Conservation (phyloP, 179 eudicot species). For the Silene coronaria region DNA sequence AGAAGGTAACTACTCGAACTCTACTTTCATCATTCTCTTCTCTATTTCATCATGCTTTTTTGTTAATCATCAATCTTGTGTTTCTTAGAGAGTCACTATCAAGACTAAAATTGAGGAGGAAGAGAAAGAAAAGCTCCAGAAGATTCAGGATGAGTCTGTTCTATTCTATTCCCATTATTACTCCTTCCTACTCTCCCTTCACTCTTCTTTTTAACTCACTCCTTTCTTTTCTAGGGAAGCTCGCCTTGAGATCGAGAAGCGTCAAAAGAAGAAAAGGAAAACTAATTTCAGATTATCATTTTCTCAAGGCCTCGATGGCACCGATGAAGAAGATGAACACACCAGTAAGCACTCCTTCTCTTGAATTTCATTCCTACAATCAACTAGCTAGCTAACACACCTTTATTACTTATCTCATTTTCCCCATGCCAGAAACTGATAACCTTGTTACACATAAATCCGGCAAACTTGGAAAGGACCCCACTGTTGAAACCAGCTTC, state of each 20-base stretch:
- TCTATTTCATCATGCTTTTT: background rate
- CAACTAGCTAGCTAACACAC: no score
- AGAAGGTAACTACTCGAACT: slow-evolving; percentile 67
- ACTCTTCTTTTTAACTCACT: no score
- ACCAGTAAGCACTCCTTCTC: no score
- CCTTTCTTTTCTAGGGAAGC: no score
- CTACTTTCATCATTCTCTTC: no score
- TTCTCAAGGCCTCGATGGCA: slow-evolving; percentile 64
- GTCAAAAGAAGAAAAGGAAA: slow-evolving; percentile 71
- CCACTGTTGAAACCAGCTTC: slow-evolving; percentile 93
- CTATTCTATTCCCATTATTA: no score
- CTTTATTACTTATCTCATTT: background rate
- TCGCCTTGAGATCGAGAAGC: slow-evolving; percentile 74
- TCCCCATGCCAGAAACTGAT: slow-evolving; percentile 30
- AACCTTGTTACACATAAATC: slow-evolving; percentile 38
- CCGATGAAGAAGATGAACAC: slow-evolving; percentile 63
- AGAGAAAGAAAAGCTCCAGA: slow-evolving; percentile 90
- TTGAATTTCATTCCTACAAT: no score
- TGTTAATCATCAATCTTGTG: background rate
- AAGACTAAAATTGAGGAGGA: slow-evolving; percentile 87
- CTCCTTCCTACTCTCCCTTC: no score
- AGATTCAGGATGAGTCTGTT: slow-evolving; percentile 71
- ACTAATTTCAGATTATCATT: slow-evolving; percentile 69
- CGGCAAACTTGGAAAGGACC: slow-evolving; percentile 84
- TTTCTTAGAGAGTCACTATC: slow-evolving; percentile 71